Conservation (phyloP, 371 early-diverging fungal genomes). For the Chytridium lagenaria region DNA sequence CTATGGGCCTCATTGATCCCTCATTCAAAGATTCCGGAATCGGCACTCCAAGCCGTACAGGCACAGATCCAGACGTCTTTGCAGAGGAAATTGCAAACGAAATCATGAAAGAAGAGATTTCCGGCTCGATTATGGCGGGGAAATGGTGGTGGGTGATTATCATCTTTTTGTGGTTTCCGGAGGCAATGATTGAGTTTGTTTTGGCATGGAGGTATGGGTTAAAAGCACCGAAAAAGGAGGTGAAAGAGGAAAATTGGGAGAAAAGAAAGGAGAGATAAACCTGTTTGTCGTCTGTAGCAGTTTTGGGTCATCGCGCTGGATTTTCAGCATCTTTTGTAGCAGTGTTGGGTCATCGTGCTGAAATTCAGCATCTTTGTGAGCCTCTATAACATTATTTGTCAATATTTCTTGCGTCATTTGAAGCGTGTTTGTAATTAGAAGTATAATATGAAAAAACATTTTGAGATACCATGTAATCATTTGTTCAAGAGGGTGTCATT, state of each 20-base stretch:
- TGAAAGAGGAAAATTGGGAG: neutral
- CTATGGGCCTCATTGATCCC: conserved; percentile 7
- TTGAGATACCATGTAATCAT: no score
- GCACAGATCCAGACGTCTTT: conserved; percentile 19
- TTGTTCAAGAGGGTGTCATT: no score
- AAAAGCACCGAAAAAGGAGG: neutral
- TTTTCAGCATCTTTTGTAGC: no score
- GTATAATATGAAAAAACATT: no score
- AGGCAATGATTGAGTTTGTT: conserved; percentile 31
- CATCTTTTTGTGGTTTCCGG: conserved; percentile 29
- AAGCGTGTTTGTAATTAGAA: no score
- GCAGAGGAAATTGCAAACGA: conserved; percentile 15
- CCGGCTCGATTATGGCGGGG: conserved; percentile 22
- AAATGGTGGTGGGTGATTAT: conserved; percentile 40
- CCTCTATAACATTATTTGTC: no score
- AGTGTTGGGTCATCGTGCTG: no score
- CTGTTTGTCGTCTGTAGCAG: no score
- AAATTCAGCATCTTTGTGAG: no score
- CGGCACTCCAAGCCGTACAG: neutral
- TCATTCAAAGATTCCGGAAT: neutral
- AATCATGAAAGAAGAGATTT: conserved; percentile 5
- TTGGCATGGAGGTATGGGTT: conserved; percentile 30
- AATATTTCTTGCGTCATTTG: no score
- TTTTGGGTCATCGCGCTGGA: no score
- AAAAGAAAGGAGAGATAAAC: no score